These are phyloP conservation scores for Quercus phellos DNA, from an alignment of 331 rosid genomes.

Conservation along the genomic window DNA sequence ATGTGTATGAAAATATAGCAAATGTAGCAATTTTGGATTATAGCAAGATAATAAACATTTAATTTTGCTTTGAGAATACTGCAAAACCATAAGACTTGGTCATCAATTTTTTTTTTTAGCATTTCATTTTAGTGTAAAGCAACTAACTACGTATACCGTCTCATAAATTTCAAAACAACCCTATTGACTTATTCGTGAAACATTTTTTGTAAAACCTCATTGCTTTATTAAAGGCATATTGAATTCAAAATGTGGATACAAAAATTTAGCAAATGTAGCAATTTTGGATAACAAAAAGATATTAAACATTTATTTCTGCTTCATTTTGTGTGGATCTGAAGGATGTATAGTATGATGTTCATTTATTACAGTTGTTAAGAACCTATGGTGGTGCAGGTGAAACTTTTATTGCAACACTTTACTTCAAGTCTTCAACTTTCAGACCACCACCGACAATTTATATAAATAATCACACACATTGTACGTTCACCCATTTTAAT, in stretches of 20 bases:
- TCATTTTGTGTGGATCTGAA: constrained; percentile 1
- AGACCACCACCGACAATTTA: constrained; percentile 62
- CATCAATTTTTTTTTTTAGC: no score
- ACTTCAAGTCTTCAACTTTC: constrained; percentile 23
- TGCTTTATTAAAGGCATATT: background rate
- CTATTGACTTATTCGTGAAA: no score
- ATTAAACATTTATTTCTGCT: background rate
- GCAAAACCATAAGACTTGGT: no score
- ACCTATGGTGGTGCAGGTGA: constrained; percentile 58
- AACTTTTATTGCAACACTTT: constrained; percentile 47
- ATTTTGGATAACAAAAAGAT: background rate
- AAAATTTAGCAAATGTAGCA: background rate
- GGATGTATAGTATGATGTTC: constrained; percentile 10
- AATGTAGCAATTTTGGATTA: no score
- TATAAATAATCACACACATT: constrained; percentile 16
- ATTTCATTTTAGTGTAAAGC: no score
- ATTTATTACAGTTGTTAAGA: constrained; percentile 55
- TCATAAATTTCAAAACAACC: no score
- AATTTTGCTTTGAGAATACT: no score
- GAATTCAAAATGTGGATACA: constrained; percentile 15
- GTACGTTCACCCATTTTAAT: background rate
- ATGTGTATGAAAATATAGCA: no score
- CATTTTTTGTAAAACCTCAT: background rate
- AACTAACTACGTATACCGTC: no score
- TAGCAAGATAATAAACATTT: no score